phyloP scores from a whole-genome alignment of 192 early-diverging fungal genomes.

The Spizellomyces punctatus region DNA sequence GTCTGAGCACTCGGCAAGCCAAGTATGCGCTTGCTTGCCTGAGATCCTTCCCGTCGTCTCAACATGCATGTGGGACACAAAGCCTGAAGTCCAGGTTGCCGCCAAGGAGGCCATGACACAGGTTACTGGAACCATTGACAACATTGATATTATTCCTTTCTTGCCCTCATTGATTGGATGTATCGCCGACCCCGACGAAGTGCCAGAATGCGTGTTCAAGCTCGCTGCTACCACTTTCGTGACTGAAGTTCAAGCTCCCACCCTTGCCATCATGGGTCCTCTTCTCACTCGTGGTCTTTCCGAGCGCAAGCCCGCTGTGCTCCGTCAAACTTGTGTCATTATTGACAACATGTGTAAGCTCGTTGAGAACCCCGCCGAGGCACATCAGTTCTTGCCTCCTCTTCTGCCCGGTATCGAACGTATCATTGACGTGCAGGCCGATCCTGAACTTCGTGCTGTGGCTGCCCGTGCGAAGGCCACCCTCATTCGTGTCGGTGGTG shows the following conservation, averaged over 20 bases:
- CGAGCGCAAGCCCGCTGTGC: constrained; percentile 71
- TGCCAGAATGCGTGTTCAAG: constrained; percentile 75
- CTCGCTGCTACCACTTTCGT: constrained; percentile 80
- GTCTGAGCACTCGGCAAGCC: constrained; percentile 49
- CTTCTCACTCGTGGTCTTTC: constrained; percentile 68
- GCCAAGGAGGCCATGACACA: constrained; percentile 69
- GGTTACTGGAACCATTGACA: constrained; percentile 71
- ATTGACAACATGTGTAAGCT: constrained; percentile 93
- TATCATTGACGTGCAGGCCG: constrained; percentile 73
- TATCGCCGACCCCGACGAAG: constrained; percentile 79
- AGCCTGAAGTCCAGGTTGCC: constrained; percentile 68
- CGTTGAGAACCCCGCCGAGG: constrained; percentile 78
- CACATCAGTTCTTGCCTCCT: constrained; percentile 77
- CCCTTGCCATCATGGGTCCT: constrained; percentile 80
- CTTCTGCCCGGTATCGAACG: constrained; percentile 77
- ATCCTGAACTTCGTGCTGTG: constrained; percentile 76
- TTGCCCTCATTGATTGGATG: constrained; percentile 72
- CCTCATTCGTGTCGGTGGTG: constrained; percentile 65
- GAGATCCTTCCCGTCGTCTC: constrained; percentile 74
- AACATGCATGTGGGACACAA: constrained; percentile 81
- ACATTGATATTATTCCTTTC: constrained; percentile 80
- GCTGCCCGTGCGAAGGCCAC: constrained; percentile 71
- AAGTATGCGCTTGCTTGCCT: constrained; percentile 48
- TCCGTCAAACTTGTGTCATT: constrained; percentile 77
- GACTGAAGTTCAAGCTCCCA: constrained; percentile 71